phyloP scores from a whole-genome alignment of 2,329 filamentous ascomycete species.

The Huntiella bhutanensis region DNA sequence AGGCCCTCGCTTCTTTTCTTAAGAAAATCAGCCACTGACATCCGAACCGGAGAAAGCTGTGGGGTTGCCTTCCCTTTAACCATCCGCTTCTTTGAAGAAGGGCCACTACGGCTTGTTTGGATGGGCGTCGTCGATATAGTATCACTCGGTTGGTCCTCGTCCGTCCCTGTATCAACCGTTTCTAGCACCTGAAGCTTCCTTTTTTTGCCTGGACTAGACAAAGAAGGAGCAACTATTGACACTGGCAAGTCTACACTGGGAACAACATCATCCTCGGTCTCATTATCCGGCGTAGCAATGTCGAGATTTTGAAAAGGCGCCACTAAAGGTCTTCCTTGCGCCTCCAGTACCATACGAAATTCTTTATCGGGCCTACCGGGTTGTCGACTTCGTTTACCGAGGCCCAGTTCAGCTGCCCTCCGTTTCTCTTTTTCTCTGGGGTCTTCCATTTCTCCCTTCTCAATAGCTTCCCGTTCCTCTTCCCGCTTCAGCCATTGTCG shows the following conservation, averaged over 20 bases:
- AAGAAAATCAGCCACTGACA: background rate
- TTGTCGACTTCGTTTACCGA: background rate
- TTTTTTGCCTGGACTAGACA: slow-evolving; percentile 2
- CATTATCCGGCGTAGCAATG: background rate
- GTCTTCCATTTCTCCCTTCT: slow-evolving; percentile 13
- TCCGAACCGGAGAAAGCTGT: background rate
- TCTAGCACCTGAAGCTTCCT: background rate
- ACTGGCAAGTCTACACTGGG: background rate
- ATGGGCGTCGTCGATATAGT: background rate
- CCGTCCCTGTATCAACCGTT: background rate
- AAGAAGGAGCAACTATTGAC: background rate
- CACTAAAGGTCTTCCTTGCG: background rate
- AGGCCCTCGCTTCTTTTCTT: background rate
- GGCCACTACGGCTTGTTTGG: background rate
- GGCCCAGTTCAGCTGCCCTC: background rate
- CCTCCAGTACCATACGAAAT: background rate
- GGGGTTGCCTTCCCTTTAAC: background rate
- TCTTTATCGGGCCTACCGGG: background rate
- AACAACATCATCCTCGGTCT: background rate
- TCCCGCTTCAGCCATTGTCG: slow-evolving; percentile 24
- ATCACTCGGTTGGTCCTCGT: background rate
- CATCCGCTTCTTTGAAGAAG: background rate
- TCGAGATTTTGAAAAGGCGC: background rate
- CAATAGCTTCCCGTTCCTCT: slow-evolving; percentile 18
- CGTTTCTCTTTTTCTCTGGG: background rate